A percentile compares a stretch with the other conserved stretches of the same genome.
These are phyloP conservation scores for Trifolium subterraneum DNA, from an alignment of 306 rosid species.

Conservation along the genomic window DNA sequence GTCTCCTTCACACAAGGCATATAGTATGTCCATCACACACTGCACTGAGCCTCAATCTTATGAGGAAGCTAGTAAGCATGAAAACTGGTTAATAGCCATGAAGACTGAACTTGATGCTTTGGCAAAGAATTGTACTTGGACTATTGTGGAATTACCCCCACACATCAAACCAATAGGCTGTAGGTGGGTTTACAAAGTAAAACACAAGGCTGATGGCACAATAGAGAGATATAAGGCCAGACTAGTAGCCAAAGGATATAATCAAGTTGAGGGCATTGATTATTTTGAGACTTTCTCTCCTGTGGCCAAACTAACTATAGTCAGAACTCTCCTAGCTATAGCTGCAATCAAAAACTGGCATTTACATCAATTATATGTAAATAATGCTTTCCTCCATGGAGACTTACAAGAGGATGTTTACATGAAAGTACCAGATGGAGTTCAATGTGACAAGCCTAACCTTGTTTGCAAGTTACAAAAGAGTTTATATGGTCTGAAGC, in stretches of 20 bases:
- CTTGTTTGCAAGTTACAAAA: no score
- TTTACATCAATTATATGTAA: background rate
- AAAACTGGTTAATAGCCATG: background rate
- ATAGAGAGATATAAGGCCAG: background rate
- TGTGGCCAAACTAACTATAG: background rate
- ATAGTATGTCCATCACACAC: no score
- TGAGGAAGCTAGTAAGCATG: no score
- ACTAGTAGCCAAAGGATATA: background rate
- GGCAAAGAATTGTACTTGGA: background rate
- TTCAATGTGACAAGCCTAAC: no score
- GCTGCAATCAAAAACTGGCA: background rate
- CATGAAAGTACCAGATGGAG: no score
- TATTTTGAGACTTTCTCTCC: background rate
- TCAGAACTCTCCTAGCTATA: no score
- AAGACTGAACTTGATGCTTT: background rate
- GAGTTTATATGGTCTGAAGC: no score
- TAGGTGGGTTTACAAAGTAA: no score
- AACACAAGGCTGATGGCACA: background rate
- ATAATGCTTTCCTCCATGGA: background rate
- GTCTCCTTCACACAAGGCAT: no score
- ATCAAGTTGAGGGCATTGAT: background rate
- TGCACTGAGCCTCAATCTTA: no score
- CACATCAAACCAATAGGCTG: background rate
- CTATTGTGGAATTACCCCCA: background rate
- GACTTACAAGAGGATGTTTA: background rate